phyloP scores from a whole-genome alignment of 768 basidiomycete genomes.

The Mycena haematopus region DNA sequence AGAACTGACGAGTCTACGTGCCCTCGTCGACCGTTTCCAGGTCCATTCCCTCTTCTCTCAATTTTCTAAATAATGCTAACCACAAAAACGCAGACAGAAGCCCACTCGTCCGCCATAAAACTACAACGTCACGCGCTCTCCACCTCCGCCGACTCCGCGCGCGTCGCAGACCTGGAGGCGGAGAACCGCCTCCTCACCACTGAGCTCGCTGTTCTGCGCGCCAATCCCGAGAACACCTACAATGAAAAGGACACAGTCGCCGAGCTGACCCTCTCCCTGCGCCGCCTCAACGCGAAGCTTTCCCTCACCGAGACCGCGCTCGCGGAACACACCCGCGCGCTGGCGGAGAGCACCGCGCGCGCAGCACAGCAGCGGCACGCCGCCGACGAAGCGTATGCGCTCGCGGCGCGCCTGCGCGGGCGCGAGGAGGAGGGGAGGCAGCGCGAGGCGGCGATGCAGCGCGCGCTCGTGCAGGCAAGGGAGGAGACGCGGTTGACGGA shows the following conservation, averaged over 20 bases:
- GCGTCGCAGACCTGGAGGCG: constrained; percentile 44
- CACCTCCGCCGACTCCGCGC: constrained; percentile 41
- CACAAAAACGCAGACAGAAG: constrained; percentile 46
- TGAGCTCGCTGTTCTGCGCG: constrained; percentile 49
- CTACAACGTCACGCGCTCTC: constrained; percentile 56
- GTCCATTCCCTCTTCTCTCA: background rate
- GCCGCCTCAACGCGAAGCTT: constrained; percentile 73
- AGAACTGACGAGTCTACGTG: constrained; percentile 17
- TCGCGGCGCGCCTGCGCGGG: constrained; percentile 58
- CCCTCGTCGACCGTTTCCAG: constrained; percentile 4
- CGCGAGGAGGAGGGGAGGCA: constrained; percentile 59
- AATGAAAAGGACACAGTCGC: background rate
- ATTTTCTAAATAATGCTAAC: background rate
- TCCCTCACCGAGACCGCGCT: constrained; percentile 63
- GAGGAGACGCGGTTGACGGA: constrained; percentile 63
- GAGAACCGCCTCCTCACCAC: constrained; percentile 49
- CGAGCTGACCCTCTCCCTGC: constrained; percentile 70
- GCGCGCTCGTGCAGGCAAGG: constrained; percentile 53
- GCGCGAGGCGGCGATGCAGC: constrained; percentile 56
- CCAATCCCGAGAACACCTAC: constrained; percentile 40
- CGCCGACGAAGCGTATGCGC: constrained; percentile 59
- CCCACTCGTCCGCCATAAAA: constrained; percentile 53
- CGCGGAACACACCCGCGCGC: constrained; percentile 52
- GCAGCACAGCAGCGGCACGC: constrained; percentile 47
- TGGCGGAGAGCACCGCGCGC: constrained; percentile 46